phyloP scores from a whole-genome alignment of 108 stramenopile genomes.

The Chaetoceros tenuissimus region DNA sequence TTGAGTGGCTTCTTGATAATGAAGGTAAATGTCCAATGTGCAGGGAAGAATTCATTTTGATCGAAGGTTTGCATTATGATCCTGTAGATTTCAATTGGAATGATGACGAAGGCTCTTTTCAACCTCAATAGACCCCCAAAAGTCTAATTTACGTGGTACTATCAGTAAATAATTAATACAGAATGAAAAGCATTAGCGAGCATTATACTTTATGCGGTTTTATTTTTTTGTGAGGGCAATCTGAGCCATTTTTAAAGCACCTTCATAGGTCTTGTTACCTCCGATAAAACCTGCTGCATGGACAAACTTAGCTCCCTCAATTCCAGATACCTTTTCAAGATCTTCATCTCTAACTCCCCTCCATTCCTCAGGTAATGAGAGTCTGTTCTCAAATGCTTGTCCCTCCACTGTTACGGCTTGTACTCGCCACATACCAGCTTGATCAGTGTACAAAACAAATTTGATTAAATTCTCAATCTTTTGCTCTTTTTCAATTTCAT shows the following conservation, averaged over 20 bases:
- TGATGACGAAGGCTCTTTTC: too few species aligned
- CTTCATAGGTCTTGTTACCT: conserved; percentile 88
- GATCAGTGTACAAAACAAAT: conserved; percentile 93
- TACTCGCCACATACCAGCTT: conserved; percentile 90
- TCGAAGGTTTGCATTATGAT: too few species aligned
- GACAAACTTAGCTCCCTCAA: conserved; percentile 85
- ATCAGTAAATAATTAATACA: too few species aligned
- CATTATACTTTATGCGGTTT: too few species aligned
- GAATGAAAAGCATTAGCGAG: too few species aligned
- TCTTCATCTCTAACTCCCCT: conserved; percentile 91
- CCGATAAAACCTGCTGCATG: conserved; percentile 99
- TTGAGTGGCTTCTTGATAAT: too few species aligned
- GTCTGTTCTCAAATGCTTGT: conserved; percentile 83
- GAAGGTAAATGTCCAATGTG: too few species aligned
- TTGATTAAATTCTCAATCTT: conserved; percentile 58
- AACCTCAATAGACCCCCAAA: too few species aligned
- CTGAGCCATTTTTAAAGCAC: conserved; percentile 89
- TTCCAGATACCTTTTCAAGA: conserved; percentile 58
- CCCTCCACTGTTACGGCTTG: conserved; percentile 97
- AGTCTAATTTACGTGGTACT: too few species aligned
- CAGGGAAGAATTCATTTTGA: too few species aligned
- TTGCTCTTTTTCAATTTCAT: conserved; percentile 81
- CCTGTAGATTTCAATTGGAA: too few species aligned
- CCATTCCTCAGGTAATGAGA: conserved; percentile 87
- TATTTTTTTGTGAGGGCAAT: conserved; percentile 32